These are phyloP conservation scores for Exsudoporus frostii DNA, from an alignment of 768 basidiomycete species.

Conservation along the genomic window DNA sequence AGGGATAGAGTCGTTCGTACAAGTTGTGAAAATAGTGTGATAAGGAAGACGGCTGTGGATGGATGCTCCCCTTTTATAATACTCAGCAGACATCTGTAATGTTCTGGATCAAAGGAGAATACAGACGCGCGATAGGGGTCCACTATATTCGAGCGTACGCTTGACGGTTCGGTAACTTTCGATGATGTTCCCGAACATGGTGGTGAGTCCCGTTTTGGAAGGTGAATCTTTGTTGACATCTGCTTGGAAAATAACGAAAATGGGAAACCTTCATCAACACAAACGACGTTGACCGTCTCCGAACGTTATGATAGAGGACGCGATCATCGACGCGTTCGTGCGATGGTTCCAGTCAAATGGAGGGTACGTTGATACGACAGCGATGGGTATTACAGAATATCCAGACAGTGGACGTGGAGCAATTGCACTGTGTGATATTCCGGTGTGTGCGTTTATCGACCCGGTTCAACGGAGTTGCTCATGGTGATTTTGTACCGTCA, in stretches of 20 bases:
- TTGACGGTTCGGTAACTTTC: constrained; percentile 6
- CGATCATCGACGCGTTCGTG: constrained; percentile 37
- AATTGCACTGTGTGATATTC: constrained; percentile 69
- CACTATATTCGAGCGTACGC: not conserved
- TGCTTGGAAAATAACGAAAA: constrained; percentile 1
- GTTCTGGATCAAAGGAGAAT: not conserved
- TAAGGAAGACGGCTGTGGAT: not conserved
- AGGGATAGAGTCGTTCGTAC: not conserved
- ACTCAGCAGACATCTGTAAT: not conserved
- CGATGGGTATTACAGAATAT: constrained; percentile 45
- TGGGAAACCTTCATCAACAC: not conserved
- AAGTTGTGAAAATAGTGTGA: not conserved
- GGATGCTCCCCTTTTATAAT: constrained; percentile 5
- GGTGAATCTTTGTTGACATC: not conserved
- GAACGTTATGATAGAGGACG: constrained; percentile 5
- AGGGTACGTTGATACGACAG: constrained; percentile 46
- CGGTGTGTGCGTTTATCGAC: constrained; percentile 40
- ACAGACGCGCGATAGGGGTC: not conserved
- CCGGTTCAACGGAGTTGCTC: not conserved
- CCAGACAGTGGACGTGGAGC: constrained; percentile 68
- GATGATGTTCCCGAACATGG: not conserved
- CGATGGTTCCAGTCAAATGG: constrained; percentile 57
- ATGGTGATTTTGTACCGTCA: not conserved
- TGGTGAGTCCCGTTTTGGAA: constrained; percentile 8
- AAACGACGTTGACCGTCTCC: not conserved